Conservation (phyloP, 2,329 filamentous ascomycete species). For the Aspergillus sp. region DNA sequence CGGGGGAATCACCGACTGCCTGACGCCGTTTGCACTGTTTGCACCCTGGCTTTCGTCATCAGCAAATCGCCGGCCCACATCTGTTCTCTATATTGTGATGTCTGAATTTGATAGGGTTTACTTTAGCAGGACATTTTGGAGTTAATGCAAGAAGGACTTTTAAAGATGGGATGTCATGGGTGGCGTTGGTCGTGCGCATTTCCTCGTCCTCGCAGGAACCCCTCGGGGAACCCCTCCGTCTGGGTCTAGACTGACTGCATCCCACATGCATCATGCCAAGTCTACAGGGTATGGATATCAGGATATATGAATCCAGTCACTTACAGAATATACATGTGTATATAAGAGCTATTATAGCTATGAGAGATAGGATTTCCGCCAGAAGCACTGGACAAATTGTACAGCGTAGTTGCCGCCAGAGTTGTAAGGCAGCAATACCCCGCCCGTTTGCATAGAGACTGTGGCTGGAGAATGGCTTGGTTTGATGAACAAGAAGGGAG, state of each 20-base stretch:
- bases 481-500: too few species aligned
- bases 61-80: not conserved
- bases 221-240: not conserved
- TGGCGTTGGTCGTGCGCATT: not conserved
- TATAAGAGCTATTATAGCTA: too few species aligned
- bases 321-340: too few species aligned
- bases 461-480: not conserved
- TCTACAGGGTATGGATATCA: too few species aligned
- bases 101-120: too few species aligned
- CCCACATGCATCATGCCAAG: not conserved
- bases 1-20: conserved; percentile 7
- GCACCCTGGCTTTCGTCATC: conserved; percentile 11
- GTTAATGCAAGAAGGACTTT: not conserved
- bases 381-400: not conserved
- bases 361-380: too few species aligned
- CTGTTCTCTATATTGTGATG: not conserved
- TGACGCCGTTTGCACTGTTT: conserved; percentile 19
- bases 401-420: not conserved
- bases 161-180: not conserved
- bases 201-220: not conserved
- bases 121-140: not conserved
- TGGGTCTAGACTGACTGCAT: not conserved
- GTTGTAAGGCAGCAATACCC: not conserved
- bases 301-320: rapidly evolving
- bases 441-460: not conserved